Evolutionary conservation across 2,329 filamentous ascomycete genomes (phyloP).

Genomic region (Septoria petroselini): DNA sequence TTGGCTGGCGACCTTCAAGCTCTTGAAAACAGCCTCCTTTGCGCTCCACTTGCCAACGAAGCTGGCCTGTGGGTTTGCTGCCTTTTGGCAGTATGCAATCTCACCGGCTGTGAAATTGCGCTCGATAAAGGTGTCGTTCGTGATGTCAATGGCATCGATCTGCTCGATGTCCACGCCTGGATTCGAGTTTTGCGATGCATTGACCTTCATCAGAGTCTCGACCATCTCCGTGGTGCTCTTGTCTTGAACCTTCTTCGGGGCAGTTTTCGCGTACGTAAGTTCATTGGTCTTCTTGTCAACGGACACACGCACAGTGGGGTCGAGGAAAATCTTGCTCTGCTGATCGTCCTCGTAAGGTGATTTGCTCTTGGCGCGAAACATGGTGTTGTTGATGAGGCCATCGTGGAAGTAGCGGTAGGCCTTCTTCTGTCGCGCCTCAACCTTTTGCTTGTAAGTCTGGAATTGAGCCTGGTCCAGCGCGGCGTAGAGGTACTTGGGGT

Average conservation of each 20-base stretch:
- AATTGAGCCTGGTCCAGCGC: constrained; percentile 86
- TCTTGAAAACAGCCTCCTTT: constrained; percentile 99
- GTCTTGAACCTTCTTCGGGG: constrained; percentile 62
- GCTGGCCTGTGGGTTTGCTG: constrained; percentile 76
- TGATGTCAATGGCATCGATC: constrained; percentile 80
- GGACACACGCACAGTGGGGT: constrained; percentile 83
- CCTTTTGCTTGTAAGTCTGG: constrained; percentile 77
- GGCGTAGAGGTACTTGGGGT: constrained; percentile 92
- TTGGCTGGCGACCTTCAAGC: constrained; percentile 78
- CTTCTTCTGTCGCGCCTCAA: constrained; percentile 93
- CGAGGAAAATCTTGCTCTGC: constrained; percentile 83
- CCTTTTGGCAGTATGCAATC: constrained; percentile 79
- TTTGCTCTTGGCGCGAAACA: constrained; percentile 93
- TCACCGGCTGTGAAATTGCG: constrained; percentile 89
- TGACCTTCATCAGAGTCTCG: constrained; percentile 68
- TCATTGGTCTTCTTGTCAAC: constrained; percentile 82
- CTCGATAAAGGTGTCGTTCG: constrained; percentile 89
- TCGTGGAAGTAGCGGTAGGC: constrained; percentile 99
- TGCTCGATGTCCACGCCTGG: constrained; percentile 94
- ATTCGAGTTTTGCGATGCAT: constrained; percentile 60
- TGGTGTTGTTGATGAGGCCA: constrained; percentile 92
- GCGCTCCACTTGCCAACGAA: constrained; percentile 96
- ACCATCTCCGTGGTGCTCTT: constrained; percentile 72
- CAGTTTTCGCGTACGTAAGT: constrained; percentile 68
- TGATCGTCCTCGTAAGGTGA: constrained; percentile 86